Evolutionary conservation across 179 eudicot species (phyloP).

Genomic region (Sideroxylon spinosum): DNA sequence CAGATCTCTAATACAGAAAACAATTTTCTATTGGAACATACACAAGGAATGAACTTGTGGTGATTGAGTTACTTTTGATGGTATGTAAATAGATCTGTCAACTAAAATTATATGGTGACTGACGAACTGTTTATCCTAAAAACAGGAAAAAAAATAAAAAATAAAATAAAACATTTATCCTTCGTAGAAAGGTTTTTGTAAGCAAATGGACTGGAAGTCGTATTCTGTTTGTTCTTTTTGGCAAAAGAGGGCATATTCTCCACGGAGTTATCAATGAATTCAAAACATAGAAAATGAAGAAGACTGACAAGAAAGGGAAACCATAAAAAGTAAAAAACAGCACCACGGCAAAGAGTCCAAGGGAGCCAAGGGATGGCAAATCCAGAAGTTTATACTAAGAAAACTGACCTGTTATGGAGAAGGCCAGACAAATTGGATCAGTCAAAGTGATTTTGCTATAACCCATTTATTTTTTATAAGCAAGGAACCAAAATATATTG

Average conservation of each 20-base stretch:
- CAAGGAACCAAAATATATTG: constrained; percentile 4
- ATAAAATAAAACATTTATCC: background rate
- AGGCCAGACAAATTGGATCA: background rate
- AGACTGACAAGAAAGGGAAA: background rate
- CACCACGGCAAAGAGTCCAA: background rate
- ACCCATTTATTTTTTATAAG: background rate
- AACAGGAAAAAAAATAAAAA: background rate
- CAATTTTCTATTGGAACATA: background rate
- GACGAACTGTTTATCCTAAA: background rate
- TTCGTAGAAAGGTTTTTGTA: background rate
- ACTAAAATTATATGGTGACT: background rate
- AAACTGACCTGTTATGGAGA: background rate
- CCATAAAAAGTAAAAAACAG: background rate
- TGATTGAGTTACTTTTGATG: background rate
- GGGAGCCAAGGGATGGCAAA: background rate
- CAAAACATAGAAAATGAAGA: background rate
- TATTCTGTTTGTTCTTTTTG: background rate
- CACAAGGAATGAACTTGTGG: background rate
- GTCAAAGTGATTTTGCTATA: background rate
- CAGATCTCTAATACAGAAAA: constrained; percentile 9
- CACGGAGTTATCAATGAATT: background rate
- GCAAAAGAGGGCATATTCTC: constrained; percentile 1
- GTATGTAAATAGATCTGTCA: background rate
- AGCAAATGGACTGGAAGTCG: background rate
- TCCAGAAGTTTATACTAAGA: background rate